Percentiles rank a stretch among this genome's conserved stretches.
Conservation (phyloP, 495 filamentous ascomycete species). For the Xylaria curta region DNA sequence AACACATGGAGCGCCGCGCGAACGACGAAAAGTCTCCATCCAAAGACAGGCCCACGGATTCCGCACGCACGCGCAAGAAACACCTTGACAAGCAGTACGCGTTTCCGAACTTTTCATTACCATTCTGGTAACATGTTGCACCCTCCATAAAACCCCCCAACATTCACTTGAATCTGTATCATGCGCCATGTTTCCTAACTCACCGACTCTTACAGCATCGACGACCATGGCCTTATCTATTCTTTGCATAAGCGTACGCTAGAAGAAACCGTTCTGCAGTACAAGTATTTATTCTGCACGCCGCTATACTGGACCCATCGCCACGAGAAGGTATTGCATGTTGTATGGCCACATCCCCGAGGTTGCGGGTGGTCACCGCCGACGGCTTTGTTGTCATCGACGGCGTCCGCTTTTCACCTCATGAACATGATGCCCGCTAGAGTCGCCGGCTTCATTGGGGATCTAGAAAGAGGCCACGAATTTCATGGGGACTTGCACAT, state of each 20-base stretch:
- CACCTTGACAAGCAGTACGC: background rate
- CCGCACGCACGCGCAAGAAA: background rate
- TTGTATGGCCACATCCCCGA: background rate
- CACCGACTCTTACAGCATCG: background rate
- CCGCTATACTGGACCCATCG: slow-evolving; percentile 1
- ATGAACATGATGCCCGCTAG: background rate
- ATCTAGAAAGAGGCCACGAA: background rate
- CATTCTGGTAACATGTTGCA: background rate
- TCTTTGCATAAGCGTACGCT: background rate
- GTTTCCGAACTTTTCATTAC: background rate
- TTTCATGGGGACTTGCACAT: background rate
- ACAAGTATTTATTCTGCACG: background rate
- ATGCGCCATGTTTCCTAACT: background rate
- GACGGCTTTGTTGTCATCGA: background rate
- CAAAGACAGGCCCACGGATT: background rate
- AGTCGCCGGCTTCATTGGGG: background rate
- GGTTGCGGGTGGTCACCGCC: background rate
- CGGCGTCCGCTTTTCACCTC: background rate
- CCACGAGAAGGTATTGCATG: slow-evolving; percentile 5
- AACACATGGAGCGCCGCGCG: background rate
- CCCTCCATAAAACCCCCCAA: background rate
- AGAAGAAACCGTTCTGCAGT: background rate
- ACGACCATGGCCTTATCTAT: background rate
- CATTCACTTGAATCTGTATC: background rate
- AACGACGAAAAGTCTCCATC: background rate